Conservation (phyloP, 257 asterid genomes). For the Solanum bukasovii region DNA sequence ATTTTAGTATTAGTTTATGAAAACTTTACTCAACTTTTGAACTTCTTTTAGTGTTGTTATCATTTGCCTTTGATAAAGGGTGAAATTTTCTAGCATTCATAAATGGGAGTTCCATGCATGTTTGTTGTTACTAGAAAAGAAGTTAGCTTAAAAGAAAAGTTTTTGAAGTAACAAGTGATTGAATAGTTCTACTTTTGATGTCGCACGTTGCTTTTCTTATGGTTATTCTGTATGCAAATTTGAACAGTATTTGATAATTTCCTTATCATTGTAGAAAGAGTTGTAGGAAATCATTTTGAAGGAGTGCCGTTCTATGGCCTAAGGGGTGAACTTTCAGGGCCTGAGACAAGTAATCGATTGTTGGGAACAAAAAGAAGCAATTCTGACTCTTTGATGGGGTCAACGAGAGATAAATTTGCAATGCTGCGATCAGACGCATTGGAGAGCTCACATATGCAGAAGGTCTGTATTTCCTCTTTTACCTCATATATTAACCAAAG, state of each 20-base stretch:
- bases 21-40: background rate
- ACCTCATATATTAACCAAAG: background rate
- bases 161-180: background rate
- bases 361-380: constrained; percentile 64
- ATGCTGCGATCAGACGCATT: constrained; percentile 44
- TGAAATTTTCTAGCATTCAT: background rate
- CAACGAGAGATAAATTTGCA: constrained; percentile 52
- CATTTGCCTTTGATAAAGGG: background rate
- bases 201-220: background rate
- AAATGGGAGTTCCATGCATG: background rate
- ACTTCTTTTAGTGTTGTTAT: background rate
- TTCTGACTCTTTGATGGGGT: constrained; percentile 58
- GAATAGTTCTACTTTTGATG: background rate
- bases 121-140: background rate
- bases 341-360: constrained; percentile 44
- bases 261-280: constrained; percentile 53
- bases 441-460: constrained; percentile 58
- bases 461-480: constrained; percentile 30
- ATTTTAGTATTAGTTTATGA: background rate
- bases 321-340: constrained; percentile 53
- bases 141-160: background rate
- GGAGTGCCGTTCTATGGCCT: constrained; percentile 70
- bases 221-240: constrained; percentile 1
- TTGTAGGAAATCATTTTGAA: constrained; percentile 53
- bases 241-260: constrained; percentile 20